A percentile compares a stretch with the other conserved stretches of the same genome.
These are phyloP conservation scores for Trichoderma lentiforme DNA, from an alignment of 2,329 filamentous ascomycete species.

Conservation along the genomic window DNA sequence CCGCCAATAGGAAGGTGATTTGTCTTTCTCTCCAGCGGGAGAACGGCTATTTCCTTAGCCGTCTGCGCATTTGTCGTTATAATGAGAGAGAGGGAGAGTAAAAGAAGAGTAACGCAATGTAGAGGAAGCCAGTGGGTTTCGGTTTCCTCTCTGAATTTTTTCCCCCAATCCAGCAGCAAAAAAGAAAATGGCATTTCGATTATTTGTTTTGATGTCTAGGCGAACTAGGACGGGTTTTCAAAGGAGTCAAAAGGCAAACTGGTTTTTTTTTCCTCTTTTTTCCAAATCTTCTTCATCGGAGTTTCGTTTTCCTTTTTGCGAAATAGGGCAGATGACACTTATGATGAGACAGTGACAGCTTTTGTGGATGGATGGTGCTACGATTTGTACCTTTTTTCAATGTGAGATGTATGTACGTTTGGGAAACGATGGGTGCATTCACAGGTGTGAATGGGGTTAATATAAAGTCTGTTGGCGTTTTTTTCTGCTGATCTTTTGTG, in stretches of 20 bases:
- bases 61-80: background rate
- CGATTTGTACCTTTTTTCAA: background rate
- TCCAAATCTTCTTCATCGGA: background rate
- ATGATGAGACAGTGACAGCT: background rate
- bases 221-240: background rate
- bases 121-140: background rate
- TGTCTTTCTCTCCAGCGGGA: background rate
- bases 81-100: background rate
- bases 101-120: background rate
- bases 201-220: background rate
- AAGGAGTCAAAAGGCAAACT: background rate
- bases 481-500: background rate
- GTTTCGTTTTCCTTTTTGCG: background rate
- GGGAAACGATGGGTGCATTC: background rate
- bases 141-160: background rate
- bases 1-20: conserved; percentile 13
- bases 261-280: background rate
- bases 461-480: background rate
- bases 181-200: background rate
- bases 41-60: background rate
- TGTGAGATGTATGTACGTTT: background rate
- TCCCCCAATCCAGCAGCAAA: background rate
- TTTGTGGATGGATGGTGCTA: background rate
- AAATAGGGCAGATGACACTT: background rate
- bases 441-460: background rate